phyloP scores from a whole-genome alignment of 2,329 filamentous ascomycete species.

The Pseudocercospora fuligena region DNA sequence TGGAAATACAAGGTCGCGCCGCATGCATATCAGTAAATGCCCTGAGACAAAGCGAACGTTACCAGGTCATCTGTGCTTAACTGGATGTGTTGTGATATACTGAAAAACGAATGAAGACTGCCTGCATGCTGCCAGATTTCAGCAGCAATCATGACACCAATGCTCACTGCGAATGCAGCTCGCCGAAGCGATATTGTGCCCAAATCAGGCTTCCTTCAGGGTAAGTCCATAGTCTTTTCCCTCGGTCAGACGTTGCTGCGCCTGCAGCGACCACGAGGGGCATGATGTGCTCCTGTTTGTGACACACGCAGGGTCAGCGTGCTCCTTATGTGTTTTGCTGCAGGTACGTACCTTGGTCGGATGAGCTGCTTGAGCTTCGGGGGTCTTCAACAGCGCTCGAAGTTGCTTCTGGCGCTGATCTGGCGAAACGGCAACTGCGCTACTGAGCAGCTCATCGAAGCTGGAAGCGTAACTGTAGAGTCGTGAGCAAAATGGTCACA shows the following conservation, averaged over 20 bases:
- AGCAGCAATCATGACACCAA: not conserved
- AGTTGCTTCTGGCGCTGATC: no score
- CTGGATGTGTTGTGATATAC: not conserved
- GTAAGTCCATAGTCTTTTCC: no score
- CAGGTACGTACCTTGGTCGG: no score
- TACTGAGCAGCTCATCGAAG: no score
- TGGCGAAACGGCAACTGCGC: no score
- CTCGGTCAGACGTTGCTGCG: not conserved
- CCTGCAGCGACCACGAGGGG: not conserved
- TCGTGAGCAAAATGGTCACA: no score
- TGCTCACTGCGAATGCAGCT: not conserved
- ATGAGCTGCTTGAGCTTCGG: no score
- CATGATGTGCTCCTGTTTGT: not conserved
- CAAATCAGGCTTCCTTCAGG: not conserved
- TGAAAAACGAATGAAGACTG: not conserved
- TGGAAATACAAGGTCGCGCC: constrained; percentile 30
- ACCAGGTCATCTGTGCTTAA: not conserved
- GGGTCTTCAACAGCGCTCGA: no score
- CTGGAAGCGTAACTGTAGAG: no score
- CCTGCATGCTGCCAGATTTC: no score
- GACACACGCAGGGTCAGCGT: not conserved
- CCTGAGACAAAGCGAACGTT: not conserved
- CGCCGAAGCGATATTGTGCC: not conserved
- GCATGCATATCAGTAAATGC: constrained; percentile 23
- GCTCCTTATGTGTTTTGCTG: no score